Conservation (phyloP, 306 rosid genomes). For the Quercus aquifolioides region DNA sequence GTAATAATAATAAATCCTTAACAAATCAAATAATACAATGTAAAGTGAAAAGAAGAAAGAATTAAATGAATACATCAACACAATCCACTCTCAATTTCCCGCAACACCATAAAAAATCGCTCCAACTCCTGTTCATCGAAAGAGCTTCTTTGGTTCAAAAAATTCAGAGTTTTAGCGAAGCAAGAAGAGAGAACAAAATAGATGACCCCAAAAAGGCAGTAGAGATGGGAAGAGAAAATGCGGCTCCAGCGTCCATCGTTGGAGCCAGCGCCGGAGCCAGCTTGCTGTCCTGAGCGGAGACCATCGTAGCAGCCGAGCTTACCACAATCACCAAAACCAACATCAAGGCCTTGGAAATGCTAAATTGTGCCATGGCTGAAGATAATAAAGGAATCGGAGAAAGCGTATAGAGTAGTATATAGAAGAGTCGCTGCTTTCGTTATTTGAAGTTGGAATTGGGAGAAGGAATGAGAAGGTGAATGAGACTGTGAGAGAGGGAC, state of each 20-base stretch:
- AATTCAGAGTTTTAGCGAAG: no score
- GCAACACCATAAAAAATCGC: no score
- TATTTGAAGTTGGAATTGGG: no score
- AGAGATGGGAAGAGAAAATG: slow-evolving; percentile 16
- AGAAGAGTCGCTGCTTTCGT: no score
- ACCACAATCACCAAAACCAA: slow-evolving; percentile 11
- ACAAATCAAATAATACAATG: no score
- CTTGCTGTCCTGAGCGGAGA: slow-evolving; percentile 11
- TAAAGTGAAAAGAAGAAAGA: no score
- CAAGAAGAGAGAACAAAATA: not conserved
- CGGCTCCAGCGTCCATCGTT: slow-evolving; percentile 8
- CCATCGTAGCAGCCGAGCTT: not conserved
- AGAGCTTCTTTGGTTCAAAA: no score
- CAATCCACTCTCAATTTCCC: no score
- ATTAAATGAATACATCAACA: no score
- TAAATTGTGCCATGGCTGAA: slow-evolving; percentile 15
- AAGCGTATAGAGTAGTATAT: not conserved
- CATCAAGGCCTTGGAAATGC: slow-evolving; percentile 13
- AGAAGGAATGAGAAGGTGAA: not conserved
- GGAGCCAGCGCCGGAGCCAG: slow-evolving; percentile 20
- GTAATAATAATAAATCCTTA: no score
- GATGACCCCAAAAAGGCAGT: slow-evolving; percentile 9
- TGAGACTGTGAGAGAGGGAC: not conserved
- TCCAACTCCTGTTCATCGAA: no score
- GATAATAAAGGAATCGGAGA: not conserved